Evolutionary conservation across 495 filamentous ascomycete species (phyloP).

Genomic region (Penicillium cinerascens): DNA sequence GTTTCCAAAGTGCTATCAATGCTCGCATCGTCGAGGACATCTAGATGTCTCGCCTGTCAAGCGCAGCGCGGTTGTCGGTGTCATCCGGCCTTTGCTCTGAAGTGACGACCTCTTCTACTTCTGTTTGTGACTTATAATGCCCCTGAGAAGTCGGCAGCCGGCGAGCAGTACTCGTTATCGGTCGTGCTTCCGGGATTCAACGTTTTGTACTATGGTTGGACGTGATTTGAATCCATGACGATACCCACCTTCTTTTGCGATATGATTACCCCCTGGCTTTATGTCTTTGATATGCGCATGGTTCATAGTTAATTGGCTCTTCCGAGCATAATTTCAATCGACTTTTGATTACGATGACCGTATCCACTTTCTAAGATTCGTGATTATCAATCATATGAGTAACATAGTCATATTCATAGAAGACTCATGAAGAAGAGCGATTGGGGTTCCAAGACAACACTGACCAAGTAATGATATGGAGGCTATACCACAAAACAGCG

Average conservation of each 20-base stretch:
- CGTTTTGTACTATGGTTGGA: conserved; percentile 19
- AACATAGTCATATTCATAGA: no score
- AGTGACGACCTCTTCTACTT: conserved; percentile 15
- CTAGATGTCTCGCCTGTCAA: conserved; percentile 31
- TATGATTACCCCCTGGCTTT: neutral
- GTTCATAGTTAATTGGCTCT: neutral
- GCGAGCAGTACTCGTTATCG: neutral
- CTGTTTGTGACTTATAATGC: conserved; percentile 19
- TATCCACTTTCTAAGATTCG: neutral
- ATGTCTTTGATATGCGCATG: neutral
- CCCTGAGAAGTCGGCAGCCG: neutral
- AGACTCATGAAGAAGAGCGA: no score
- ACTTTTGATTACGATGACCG: neutral
- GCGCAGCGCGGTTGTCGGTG: neutral
- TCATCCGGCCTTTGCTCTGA: conserved; percentile 2
- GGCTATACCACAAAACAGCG: no score
- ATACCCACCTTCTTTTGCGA: conserved; percentile 40
- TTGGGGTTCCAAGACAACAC: no score
- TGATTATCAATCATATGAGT: no score
- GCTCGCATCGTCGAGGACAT: conserved; percentile 85
- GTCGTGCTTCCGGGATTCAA: neutral
- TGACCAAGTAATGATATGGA: no score
- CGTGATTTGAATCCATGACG: conserved; percentile 23
- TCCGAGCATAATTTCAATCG: neutral
- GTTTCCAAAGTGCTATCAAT: conserved; percentile 81